Evolutionary conservation across 2,329 filamentous ascomycete species (phyloP), one percentile per base, ranked within the genome.

Genomic region (Capronia epimyces): DNA sequence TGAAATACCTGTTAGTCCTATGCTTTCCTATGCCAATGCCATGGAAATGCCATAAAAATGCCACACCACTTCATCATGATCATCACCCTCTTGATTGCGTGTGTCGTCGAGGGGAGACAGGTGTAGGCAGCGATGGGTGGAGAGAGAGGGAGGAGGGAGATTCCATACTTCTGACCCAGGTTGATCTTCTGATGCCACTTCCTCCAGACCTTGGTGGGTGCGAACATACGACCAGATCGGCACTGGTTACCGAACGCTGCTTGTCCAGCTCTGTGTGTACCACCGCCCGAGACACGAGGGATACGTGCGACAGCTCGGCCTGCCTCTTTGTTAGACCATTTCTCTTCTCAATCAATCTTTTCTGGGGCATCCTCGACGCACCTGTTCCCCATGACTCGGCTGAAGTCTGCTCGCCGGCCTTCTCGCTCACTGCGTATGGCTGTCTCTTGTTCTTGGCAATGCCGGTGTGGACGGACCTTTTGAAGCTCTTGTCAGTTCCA

Each of bases 121-220:
- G n/a, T n/a, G n/a, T n/a, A n/a, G n/a, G n/a, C n/a, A n/a, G n/a
- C n/a, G n/a, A n/a, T n/a, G n/a, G n/a, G n/a, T n/a, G n/a, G n/a
- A n/a, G n/a, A n/a, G n/a, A n/a, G n/a, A n/a, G n/a, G n/a, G n/a
- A n/a, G n/a, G n/a, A n/a, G n/a, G n/a, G n/a, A n/a, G n/a, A n/a
- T 12, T 41, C 44, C 82, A 75, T 73, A 89, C 88, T 93, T 95
- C 84, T 98, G 93, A 76, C 87, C 87, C 76, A 94, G 83, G 83
- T 95, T 95, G 84, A 98, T 83, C 89, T 97, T 97, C 82, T 96
- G 83, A 83, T 98, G 93, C 94, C 93, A 98, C 82, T 95, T 96
- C 75, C 93, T 84, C 94, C 93, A 98, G 80, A 95, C 87, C 86
- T 98, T 98, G 78, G 93, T 98, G 65, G 93, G 93, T 66, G 93